A percentile compares a stretch with the other conserved stretches of the same genome.
These are phyloP conservation scores for Nannizzia gypsea DNA, from an alignment of 2,329 filamentous ascomycete species.

Conservation along the genomic window DNA sequence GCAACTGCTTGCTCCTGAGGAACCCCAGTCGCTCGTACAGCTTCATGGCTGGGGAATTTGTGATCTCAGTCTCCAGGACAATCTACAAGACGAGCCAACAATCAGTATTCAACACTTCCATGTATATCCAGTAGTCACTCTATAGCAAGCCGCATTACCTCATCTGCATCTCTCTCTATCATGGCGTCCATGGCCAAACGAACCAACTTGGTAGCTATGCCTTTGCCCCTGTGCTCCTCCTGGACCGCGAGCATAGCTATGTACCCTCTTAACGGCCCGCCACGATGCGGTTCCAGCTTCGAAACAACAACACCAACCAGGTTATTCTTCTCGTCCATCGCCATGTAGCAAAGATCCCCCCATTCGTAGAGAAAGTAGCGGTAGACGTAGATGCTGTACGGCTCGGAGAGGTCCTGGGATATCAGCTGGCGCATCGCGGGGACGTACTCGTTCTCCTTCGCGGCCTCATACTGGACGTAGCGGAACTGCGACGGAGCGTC, in stretches of 20 bases:
- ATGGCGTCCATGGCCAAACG: conserved; percentile 83
- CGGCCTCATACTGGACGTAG: conserved; percentile 49
- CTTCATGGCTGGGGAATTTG: conserved; percentile 77
- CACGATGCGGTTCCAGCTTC: conserved; percentile 83
- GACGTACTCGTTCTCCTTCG: conserved; percentile 56
- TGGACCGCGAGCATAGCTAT: conserved; percentile 97
- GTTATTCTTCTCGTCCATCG: conserved; percentile 39
- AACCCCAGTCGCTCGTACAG: conserved; percentile 91
- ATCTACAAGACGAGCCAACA: conserved; percentile 38
- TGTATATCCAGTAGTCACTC: too few relatives aligned
- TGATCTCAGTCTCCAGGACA: conserved; percentile 90
- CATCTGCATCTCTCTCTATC: conserved; percentile 71
- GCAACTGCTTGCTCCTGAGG: conserved; percentile 77
- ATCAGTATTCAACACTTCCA: neutral
- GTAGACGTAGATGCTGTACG: conserved; percentile 98
- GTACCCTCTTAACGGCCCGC: conserved; percentile 79
- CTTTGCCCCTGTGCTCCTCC: conserved; percentile 64
- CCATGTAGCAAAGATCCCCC: conserved; percentile 92
- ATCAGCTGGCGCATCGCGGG: conserved; percentile 84
- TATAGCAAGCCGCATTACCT: conserved; percentile 38
- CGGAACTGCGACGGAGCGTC: conserved; percentile 24
- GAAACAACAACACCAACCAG: conserved; percentile 87
- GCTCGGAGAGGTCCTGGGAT: conserved; percentile 90
- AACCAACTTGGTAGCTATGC: conserved; percentile 83
- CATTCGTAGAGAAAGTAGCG: conserved; percentile 97